Percentiles rank a stretch among this genome's conserved stretches.
phyloP scores from a whole-genome alignment of 306 rosid genomes.

The Phaseolus lunatus region DNA sequence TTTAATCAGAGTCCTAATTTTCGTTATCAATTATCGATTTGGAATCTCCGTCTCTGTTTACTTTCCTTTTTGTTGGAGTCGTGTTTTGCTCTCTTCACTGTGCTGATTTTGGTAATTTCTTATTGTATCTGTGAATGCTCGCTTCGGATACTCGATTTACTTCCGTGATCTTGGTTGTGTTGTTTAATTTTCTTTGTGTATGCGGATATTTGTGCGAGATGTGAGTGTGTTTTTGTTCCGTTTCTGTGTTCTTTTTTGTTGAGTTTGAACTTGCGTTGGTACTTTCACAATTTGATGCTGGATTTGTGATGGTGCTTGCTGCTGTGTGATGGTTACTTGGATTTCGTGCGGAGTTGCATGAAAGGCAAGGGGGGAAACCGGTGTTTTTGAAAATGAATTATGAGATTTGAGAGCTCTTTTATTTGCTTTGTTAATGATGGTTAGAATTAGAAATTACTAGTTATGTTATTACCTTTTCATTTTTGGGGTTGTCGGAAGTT shows the following conservation, averaged over 20 bases:
- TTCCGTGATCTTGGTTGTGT: constrained; percentile 20
- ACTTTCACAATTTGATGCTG: constrained; percentile 14
- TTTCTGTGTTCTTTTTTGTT: background rate
- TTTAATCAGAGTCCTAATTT: constrained; percentile 31
- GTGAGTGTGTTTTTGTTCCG: background rate
- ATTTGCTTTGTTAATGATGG: background rate
- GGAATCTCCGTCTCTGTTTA: background rate
- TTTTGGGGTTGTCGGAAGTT: background rate
- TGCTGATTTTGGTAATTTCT: constrained; percentile 24
- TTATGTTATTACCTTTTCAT: background rate
- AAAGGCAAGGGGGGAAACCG: background rate
- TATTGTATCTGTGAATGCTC: constrained; percentile 6
- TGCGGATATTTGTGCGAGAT: constrained; percentile 17
- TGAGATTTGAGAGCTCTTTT: background rate
- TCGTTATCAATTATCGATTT: constrained; percentile 1
- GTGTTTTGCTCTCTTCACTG: constrained; percentile 20
- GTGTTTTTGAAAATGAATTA: background rate
- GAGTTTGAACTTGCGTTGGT: constrained; percentile 2
- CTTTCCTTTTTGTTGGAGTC: constrained; percentile 14
- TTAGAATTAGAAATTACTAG: background rate
- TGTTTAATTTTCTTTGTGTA: constrained; percentile 34
- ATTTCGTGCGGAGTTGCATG: background rate
- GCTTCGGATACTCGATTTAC: constrained; percentile 45
- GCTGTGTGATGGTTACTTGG: background rate
- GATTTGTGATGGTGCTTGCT: background rate